Conservation (phyloP, 306 rosid genomes). For the Hylodesmum podocarpum region DNA sequence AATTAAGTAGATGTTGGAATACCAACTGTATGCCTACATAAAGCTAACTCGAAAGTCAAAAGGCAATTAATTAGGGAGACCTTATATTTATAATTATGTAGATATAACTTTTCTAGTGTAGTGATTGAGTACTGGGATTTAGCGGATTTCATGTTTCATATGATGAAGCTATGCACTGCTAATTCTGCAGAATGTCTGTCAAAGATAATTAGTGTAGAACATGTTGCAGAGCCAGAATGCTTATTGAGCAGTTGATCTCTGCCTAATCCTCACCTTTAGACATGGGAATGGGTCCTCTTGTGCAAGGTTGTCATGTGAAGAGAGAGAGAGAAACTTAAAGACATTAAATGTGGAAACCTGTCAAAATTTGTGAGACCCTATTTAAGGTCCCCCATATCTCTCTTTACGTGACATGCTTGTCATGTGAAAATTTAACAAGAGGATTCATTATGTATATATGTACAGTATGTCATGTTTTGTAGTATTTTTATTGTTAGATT, state of each 20-base stretch:
- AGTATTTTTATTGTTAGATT: not conserved
- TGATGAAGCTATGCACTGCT: not conserved
- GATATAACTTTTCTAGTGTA: not conserved
- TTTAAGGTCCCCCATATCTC: not conserved
- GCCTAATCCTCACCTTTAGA: not conserved
- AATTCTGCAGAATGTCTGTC: not conserved
- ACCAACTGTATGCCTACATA: not conserved
- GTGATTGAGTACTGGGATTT: not conserved
- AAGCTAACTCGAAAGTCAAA: not conserved
- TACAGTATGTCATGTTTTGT: not conserved
- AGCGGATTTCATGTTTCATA: not conserved
- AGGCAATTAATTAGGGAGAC: not conserved
- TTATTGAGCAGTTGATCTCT: not conserved
- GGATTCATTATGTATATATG: not conserved
- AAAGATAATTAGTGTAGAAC: not conserved
- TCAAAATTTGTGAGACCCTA: not conserved
- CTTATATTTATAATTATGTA: not conserved
- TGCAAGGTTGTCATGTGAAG: not conserved
- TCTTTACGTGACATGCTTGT: not conserved
- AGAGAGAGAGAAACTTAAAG: not conserved
- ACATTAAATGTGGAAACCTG: not conserved
- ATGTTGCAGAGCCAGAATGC: not conserved
- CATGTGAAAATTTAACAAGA: not conserved
- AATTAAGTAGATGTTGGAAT: not conserved
- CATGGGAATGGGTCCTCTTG: not conserved